Evolutionary conservation across 2,329 filamentous ascomycete genomes (phyloP).

Genomic region (Fusarium sp.): DNA sequence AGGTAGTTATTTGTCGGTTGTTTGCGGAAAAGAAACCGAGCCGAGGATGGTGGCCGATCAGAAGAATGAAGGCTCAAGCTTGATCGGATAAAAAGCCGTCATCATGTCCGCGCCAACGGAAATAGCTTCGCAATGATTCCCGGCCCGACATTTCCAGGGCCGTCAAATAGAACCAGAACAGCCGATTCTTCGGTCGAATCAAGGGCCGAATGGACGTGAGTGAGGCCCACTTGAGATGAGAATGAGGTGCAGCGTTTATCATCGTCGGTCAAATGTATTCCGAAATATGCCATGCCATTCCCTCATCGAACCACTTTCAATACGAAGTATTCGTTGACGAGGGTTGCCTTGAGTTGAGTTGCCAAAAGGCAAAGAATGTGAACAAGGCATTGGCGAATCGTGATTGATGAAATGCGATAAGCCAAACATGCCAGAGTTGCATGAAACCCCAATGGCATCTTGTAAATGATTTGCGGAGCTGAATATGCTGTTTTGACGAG

Average conservation of each 20-base stretch:
- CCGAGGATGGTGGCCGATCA: slow-evolving; percentile 1
- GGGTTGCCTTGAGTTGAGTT: slow-evolving; percentile 9
- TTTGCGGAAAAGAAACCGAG: slow-evolving; percentile 21
- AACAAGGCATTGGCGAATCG: neutral
- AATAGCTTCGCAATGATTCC: slow-evolving; percentile 2
- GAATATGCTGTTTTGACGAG: neutral
- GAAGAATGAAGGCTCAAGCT: neutral
- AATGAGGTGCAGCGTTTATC: neutral
- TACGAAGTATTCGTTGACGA: slow-evolving; percentile 10
- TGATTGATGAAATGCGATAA: slow-evolving; percentile 19
- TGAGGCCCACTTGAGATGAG: slow-evolving; percentile 23
- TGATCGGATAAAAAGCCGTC: slow-evolving; percentile 1
- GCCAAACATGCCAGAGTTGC: slow-evolving; percentile 25
- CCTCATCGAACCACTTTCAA: slow-evolving; percentile 35
- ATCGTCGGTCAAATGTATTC: slow-evolving; percentile 19
- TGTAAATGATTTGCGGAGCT: slow-evolving; percentile 4
- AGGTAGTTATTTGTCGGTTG: slow-evolving; percentile 15
- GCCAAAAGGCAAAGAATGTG: slow-evolving; percentile 23
- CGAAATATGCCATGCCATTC: slow-evolving; percentile 17
- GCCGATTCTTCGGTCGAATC: slow-evolving; percentile 5
- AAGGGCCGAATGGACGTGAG: slow-evolving; percentile 17
- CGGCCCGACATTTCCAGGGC: slow-evolving; percentile 3
- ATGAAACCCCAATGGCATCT: slow-evolving; percentile 3
- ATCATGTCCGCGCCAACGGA: slow-evolving; percentile 3
- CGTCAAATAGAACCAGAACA: neutral